These are phyloP conservation scores for Fusarium anthophilum DNA, from an alignment of 2,329 filamentous ascomycete genomes.

Conservation along the genomic window DNA sequence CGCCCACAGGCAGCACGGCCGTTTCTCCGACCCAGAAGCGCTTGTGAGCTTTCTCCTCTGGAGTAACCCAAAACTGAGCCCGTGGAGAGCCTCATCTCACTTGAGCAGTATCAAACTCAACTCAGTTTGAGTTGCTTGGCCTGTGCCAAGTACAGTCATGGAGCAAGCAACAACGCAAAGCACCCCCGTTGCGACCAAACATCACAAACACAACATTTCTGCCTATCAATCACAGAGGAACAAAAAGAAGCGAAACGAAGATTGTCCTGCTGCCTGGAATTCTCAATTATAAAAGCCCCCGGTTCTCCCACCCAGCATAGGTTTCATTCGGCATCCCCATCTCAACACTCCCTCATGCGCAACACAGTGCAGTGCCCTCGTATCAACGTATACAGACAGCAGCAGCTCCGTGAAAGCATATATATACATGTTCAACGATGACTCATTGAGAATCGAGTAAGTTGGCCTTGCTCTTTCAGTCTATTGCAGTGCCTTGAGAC, in stretches of 20 bases:
- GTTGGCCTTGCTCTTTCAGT: neutral
- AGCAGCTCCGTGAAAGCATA: neutral
- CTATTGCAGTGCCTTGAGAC: accelerated
- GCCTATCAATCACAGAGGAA: neutral
- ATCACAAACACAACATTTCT: neutral
- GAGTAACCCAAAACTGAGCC: accelerated
- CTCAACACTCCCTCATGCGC: neutral
- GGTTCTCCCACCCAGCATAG: neutral
- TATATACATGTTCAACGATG: accelerated
- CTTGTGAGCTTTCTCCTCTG: neutral
- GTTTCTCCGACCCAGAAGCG: neutral
- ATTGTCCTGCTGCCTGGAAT: neutral
- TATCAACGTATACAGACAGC: too few relatives aligned
- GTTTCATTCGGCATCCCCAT: neutral
- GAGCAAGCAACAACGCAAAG: too few relatives aligned
- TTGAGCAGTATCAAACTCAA: neutral
- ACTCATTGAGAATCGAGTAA: neutral
- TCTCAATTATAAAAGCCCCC: neutral
- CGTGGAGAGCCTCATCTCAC: neutral
- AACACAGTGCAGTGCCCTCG: neutral
- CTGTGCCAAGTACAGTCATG: neutral
- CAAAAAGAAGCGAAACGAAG: neutral
- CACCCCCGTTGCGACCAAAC: neutral
- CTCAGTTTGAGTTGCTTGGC: neutral
- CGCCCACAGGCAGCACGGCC: accelerated